Conservation (phyloP, 495 filamentous ascomycete species). For the Trichocladium uniseriatum region DNA sequence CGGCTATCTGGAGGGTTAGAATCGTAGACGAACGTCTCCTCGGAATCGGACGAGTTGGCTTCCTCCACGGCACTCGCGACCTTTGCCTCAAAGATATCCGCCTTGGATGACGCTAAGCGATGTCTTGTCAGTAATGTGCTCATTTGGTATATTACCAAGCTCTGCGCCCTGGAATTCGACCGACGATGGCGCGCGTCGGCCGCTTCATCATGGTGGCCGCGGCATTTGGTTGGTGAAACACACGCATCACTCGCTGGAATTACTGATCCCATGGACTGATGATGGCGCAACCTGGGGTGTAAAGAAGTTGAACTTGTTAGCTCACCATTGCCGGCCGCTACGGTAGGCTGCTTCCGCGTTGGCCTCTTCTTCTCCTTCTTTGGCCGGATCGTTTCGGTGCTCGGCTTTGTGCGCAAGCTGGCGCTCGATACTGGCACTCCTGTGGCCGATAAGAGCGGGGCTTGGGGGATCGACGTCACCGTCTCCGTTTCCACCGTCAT, state of each 20-base stretch:
- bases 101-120: conserved; percentile 76
- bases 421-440: conserved; percentile 56
- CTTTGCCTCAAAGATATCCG: conserved; percentile 95
- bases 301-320: conserved; percentile 22
- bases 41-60: conserved; percentile 85
- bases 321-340: conserved; percentile 66
- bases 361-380: conserved; percentile 83
- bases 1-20: conserved; percentile 85
- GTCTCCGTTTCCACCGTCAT: conserved; percentile 99
- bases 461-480: conserved; percentile 82
- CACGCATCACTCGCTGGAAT: conserved; percentile 20
- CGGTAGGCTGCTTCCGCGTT: conserved; percentile 61
- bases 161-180: conserved; percentile 15
- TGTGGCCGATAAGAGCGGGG: conserved; percentile 62
- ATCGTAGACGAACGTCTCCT: conserved; percentile 98
- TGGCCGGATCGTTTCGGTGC: conserved; percentile 87
- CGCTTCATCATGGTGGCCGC: conserved; percentile 27
- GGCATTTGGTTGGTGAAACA: conserved; percentile 24
- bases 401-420: conserved; percentile 77
- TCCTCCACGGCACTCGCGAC: conserved; percentile 89
- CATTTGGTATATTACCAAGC: conserved; percentile 28
- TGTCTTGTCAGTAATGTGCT: conserved; percentile 44
- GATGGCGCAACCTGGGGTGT: conserved; percentile 24
- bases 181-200: conserved; percentile 12
- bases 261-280: conserved; percentile 30